These are phyloP conservation scores for Solanum hybrid DNA, from an alignment of 305 asterid species.

Conservation along the genomic window DNA sequence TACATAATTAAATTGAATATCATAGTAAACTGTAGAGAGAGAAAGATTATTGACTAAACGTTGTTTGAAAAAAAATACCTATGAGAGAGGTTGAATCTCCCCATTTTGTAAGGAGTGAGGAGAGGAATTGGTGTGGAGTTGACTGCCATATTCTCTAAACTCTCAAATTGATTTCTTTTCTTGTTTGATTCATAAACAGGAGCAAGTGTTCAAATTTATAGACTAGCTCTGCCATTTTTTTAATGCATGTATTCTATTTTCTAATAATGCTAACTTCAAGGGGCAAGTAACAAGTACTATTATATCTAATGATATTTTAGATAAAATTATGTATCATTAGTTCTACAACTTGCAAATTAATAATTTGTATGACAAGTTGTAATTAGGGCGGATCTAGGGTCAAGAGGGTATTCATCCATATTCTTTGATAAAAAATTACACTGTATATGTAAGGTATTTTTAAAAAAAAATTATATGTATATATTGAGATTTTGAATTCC, in stretches of 20 bases:
- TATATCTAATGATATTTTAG: neutral
- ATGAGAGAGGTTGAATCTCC: slow-evolving; percentile 13
- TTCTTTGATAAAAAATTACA: neutral
- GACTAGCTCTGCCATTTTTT: neutral
- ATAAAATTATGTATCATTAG: too few relatives aligned
- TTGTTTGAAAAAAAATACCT: neutral
- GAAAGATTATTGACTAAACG: too few relatives aligned
- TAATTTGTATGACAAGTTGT: neutral
- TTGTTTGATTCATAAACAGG: neutral
- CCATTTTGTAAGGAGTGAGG: slow-evolving; percentile 11
- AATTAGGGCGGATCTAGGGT: neutral
- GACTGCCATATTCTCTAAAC: neutral
- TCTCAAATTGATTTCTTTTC: neutral
- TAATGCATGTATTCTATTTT: neutral
- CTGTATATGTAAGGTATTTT: too few relatives aligned
- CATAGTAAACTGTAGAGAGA: neutral
- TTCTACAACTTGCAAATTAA: neutral
- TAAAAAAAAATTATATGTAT: too few relatives aligned
- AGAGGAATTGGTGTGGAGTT: neutral
- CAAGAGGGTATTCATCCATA: neutral
- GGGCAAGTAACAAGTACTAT: neutral
- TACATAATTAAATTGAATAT: neutral
- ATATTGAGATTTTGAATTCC: neutral
- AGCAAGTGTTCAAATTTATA: neutral
- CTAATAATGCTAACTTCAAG: neutral